Base-by-base conservation (phyloP, 495 filamentous ascomycete species). In the Penicillium parvum region DNA sequence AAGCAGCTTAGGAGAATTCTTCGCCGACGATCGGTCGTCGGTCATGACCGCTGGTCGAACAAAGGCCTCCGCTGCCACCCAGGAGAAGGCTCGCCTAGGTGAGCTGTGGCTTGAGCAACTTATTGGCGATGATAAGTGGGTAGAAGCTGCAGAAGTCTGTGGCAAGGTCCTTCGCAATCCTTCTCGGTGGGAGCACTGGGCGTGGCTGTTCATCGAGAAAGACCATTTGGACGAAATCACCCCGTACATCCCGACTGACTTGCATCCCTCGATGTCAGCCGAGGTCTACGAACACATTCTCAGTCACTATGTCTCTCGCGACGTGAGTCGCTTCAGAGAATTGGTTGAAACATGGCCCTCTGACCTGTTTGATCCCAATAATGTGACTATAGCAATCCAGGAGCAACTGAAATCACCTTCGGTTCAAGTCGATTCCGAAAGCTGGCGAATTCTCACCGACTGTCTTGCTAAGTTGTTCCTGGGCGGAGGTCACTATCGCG, bases 41-140 rank as follows among this genome's bases (percentile, higher is more conserved):
- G 72, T 81, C 3, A 77, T 59, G 5, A 64, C 66, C 3, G 64
- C 63, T 18, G 66, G 62, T 41, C 59, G 61, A 12, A 50, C 58
- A 1, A 49, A 54, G 7, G 65, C 74, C 39, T 82, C 85, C 9
- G 76, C 83, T 0, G 81, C 83, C 0, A 85, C 94, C 40, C 89
- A 86, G 49, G 92, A 98, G 56, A 98, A 97, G 61, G 79, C 87
- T 17, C 78, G 86, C 9, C 85, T 98, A 50, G 92, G 92, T 16
- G 94, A 96, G 55, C 73, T 88, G 4, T 98, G 92, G 92, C 66
- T 96, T 34, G 81, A 90, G 32, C 86, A 95, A 49, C 76, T 95
- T 18, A 73, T 95, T 28, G 71, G 80, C 5, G 72, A 75, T 1
- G 72, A 75, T 9, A 75, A 90, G 39, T 98, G 94, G 94, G 54